phyloP scores from a whole-genome alignment of 2,329 filamentous ascomycete genomes.

The Scopulariopsis brevicaulis region DNA sequence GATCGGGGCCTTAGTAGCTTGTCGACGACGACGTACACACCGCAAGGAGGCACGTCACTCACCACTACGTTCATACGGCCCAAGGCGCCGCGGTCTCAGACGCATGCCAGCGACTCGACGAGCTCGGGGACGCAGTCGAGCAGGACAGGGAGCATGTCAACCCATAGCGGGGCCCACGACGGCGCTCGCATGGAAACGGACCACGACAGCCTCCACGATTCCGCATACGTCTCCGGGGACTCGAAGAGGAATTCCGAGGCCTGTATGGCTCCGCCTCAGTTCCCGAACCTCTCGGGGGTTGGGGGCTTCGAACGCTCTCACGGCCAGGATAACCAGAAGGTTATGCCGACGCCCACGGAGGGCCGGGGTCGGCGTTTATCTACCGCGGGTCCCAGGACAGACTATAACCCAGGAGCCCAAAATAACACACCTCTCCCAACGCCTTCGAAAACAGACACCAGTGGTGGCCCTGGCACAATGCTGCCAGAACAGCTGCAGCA shows the following conservation, averaged over 20 bases:
- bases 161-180: neutral
- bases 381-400: constrained; percentile 31
- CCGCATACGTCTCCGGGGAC: constrained; percentile 41
- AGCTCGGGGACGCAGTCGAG: constrained; percentile 11
- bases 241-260: constrained; percentile 41
- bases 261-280: constrained; percentile 27
- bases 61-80: constrained; percentile 22
- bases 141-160: neutral
- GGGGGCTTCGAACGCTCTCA: constrained; percentile 21
- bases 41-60: constrained; percentile 1
- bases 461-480: constrained; percentile 30
- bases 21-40: constrained; percentile 1
- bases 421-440: constrained; percentile 12
- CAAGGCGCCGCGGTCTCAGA: constrained; percentile 33
- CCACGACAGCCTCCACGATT: constrained; percentile 34
- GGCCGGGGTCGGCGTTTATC: constrained; percentile 44
- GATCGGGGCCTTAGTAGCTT: constrained; percentile 6
- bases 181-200: constrained; percentile 29
- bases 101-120: constrained; percentile 28
- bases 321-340: constrained; percentile 7
- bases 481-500: constrained; percentile 40
- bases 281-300: constrained; percentile 29
- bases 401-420: constrained; percentile 22
- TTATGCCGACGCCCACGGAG: constrained; percentile 19
- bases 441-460: neutral